Percentiles rank a stretch among this genome's conserved stretches.
phyloP scores from a whole-genome alignment of 2,329 filamentous ascomycete species.

The Colletotrichum orbiculare region DNA sequence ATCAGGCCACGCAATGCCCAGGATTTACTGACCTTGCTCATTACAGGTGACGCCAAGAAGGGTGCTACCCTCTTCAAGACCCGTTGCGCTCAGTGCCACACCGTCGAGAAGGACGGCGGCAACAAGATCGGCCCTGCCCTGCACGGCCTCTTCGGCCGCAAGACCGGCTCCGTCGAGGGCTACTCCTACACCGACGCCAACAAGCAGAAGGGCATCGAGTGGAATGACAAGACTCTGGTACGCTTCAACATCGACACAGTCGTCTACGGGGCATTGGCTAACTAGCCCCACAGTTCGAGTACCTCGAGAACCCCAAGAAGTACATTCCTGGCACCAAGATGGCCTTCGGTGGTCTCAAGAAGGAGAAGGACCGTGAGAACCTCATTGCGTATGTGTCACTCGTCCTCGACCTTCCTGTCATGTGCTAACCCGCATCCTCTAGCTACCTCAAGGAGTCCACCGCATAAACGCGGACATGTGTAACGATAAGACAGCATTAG shows the following conservation, averaged over 20 bases:
- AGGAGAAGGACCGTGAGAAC: conserved; percentile 99
- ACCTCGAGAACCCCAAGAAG: conserved; percentile 99
- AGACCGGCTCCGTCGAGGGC: conserved; percentile 90
- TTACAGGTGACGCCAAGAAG: conserved; percentile 89
- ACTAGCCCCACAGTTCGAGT: conserved; percentile 75
- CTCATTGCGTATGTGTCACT: conserved; percentile 86
- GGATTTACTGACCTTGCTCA: conserved; percentile 36
- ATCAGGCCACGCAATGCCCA: neutral
- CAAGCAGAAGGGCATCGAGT: conserved; percentile 94
- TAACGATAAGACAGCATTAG: conserved; percentile 42
- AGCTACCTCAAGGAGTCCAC: conserved; percentile 78
- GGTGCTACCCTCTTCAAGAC: conserved; percentile 99
- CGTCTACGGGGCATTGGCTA: conserved; percentile 33
- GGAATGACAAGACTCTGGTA: conserved; percentile 88
- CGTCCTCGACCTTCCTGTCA: neutral
- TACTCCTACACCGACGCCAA: conserved; percentile 99
- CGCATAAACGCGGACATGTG: conserved; percentile 63
- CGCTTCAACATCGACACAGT: conserved; percentile 43
- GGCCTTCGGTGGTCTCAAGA: conserved; percentile 99
- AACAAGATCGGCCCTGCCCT: conserved; percentile 99
- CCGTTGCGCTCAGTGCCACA: conserved; percentile 98
- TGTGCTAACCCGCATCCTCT: conserved; percentile 42
- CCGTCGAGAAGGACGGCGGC: conserved; percentile 85
- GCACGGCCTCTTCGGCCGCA: conserved; percentile 96
- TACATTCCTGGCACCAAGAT: conserved; percentile 99